These are phyloP conservation scores for Acer campestre DNA, from an alignment of 345 rosid species.

Conservation along the genomic window DNA sequence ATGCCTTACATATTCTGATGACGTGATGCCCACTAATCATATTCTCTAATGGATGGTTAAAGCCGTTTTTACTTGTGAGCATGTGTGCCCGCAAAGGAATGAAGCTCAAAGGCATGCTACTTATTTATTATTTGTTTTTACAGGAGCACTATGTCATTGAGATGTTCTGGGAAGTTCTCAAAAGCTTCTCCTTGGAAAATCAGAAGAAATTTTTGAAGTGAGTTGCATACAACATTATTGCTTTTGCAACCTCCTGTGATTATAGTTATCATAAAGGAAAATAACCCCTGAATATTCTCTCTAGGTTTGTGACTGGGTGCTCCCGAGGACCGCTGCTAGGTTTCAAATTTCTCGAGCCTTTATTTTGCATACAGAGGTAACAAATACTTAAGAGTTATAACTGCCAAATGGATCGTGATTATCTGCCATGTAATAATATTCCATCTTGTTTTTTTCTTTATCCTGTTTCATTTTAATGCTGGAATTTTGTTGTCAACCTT, in stretches of 20 bases:
- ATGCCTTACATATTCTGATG: not conserved
- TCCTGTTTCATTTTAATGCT: conserved; percentile 3
- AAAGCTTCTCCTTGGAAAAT: conserved; percentile 81
- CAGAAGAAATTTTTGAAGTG: conserved; percentile 94
- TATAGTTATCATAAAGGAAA: conserved; percentile 16
- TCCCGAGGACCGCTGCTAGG: conserved; percentile 97
- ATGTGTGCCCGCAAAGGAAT: not conserved
- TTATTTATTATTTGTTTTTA: conserved; percentile 17
- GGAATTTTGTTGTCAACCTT: not conserved
- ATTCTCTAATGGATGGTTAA: not conserved
- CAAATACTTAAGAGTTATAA: conserved; percentile 19
- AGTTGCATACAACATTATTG: conserved; percentile 27
- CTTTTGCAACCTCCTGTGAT: conserved; percentile 8
- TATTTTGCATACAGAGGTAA: conserved; percentile 96
- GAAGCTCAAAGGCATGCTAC: not conserved
- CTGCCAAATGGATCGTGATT: not conserved
- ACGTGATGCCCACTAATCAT: not conserved
- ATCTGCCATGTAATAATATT: not conserved
- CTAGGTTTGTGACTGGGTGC: conserved; percentile 97
- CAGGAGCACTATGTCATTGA: conserved; percentile 98
- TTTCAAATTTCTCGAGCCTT: conserved; percentile 85
- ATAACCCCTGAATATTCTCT: conserved; percentile 16
- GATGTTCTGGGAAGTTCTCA: conserved; percentile 94
- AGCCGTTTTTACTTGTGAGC: conserved; percentile 7
- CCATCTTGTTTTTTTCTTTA: not conserved